Conservation (phyloP, 129 eudicot genomes). For the Lactuca saligna region DNA sequence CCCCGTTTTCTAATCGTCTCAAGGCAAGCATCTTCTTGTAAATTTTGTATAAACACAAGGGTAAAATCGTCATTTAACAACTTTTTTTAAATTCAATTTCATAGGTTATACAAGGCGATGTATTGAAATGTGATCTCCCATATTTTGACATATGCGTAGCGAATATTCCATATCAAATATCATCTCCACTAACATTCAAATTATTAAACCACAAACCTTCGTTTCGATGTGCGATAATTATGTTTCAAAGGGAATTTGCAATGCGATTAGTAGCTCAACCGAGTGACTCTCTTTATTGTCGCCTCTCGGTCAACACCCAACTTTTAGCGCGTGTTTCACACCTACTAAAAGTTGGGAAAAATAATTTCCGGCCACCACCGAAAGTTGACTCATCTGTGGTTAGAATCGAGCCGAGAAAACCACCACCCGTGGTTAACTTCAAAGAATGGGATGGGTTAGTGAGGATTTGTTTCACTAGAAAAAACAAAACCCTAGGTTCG, state of each 20-base stretch:
- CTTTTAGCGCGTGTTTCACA: conserved; percentile 80
- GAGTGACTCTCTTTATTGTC: conserved; percentile 80
- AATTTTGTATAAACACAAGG: not conserved
- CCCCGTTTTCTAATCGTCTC: conserved; percentile 64
- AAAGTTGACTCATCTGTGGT: conserved; percentile 96
- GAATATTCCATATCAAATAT: conserved; percentile 90
- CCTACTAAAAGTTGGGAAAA: conserved; percentile 82
- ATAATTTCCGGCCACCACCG: conserved; percentile 93
- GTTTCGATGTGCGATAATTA: conserved; percentile 81
- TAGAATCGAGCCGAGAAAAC: conserved; percentile 91
- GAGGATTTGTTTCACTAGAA: conserved; percentile 78
- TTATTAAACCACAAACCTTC: conserved; percentile 69
- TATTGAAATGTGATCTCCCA: conserved; percentile 87
- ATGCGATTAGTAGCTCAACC: conserved; percentile 96
- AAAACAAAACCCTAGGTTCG: conserved; percentile 82
- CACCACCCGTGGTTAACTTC: conserved; percentile 59
- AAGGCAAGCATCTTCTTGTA: conserved; percentile 33
- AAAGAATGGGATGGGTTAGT: conserved; percentile 95
- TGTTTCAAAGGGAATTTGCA: conserved; percentile 95
- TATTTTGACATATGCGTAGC: conserved; percentile 95
- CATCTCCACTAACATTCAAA: conserved; percentile 88
- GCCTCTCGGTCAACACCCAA: conserved; percentile 89
- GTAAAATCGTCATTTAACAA: too few species aligned
- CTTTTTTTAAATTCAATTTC: not conserved
- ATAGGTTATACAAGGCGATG: conserved; percentile 92